Conservation (phyloP, 1,284 basidiomycete genomes). For the Bjerkandera adusta region DNA sequence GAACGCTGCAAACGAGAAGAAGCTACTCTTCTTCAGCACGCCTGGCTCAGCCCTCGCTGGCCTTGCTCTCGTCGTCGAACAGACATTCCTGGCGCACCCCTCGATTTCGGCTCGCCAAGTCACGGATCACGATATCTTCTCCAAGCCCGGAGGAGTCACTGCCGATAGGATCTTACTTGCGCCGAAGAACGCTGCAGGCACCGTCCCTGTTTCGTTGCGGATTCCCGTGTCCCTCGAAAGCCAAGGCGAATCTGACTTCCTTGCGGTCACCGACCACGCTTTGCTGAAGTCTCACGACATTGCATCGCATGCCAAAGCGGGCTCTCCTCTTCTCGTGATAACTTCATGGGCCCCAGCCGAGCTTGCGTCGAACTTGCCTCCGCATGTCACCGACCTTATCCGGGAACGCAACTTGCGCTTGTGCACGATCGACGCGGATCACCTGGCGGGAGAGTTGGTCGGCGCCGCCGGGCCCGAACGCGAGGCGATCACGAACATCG, state of each 20-base stretch:
- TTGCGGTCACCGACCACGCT: constrained; percentile 66
- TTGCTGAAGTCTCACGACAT: constrained; percentile 69
- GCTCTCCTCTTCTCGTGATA: constrained; percentile 57
- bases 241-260: constrained; percentile 57
- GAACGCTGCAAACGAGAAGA: constrained; percentile 40
- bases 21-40: constrained; percentile 61
- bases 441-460: constrained; percentile 24
- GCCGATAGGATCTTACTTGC: constrained; percentile 61
- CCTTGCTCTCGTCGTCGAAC: constrained; percentile 54
- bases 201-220: constrained; percentile 46
- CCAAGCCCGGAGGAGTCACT: constrained; percentile 63
- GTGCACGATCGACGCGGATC: constrained; percentile 56
- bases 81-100: constrained; percentile 46
- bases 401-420: constrained; percentile 50
- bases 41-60: constrained; percentile 51
- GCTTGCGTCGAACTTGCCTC: constrained; percentile 51
- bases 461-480: constrained; percentile 29
- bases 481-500: constrained; percentile 46
- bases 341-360: constrained; percentile 65
- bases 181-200: constrained; percentile 35
- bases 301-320: constrained; percentile 53
- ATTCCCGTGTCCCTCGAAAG: constrained; percentile 50
- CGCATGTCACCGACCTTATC: constrained; percentile 40
- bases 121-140: constrained; percentile 67
- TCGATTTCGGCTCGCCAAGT: constrained; percentile 56